Evolutionary conservation across 1,284 basidiomycete genomes (phyloP).

Genomic region (Cryptococcus sp.): DNA sequence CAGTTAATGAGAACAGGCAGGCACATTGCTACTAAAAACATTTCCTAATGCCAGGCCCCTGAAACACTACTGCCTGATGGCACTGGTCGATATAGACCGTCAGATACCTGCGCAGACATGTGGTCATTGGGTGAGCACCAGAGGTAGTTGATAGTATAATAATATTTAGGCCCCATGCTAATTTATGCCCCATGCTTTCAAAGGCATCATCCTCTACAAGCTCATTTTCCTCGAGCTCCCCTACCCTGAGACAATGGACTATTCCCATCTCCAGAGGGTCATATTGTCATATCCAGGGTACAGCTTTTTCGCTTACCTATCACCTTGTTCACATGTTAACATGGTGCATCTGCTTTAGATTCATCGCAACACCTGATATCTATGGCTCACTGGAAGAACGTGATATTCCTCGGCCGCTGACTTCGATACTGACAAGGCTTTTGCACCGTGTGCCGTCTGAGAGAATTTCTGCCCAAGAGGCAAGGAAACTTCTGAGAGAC

Average conservation of each 20-base stretch:
- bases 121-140: conserved; percentile 54
- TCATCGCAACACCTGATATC: conserved; percentile 59
- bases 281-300: conserved; percentile 73
- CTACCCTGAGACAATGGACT: conserved; percentile 64
- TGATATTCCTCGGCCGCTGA: too few species aligned
- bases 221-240: conserved; percentile 82
- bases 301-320: conserved; percentile 18
- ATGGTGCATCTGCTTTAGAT: conserved; percentile 48
- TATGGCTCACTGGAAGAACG: conserved; percentile 54
- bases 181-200: neutral
- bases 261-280: conserved; percentile 63
- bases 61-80: conserved; percentile 62
- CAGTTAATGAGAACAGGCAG: too few species aligned
- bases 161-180: too few species aligned
- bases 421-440: too few species aligned
- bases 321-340: neutral
- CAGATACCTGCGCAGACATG: conserved; percentile 70
- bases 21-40: neutral
- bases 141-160: neutral
- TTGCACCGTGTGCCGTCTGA: too few species aligned
- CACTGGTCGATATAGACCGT: conserved; percentile 62
- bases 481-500: too few species aligned
- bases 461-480: too few species aligned
- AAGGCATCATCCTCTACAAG: conserved; percentile 83
- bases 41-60: conserved; percentile 55